A percentile compares a stretch with the other conserved stretches of the same genome.
These are phyloP conservation scores for Protomyces inouyei DNA, from an alignment of 1,139 yeast species.

Conservation along the genomic window DNA sequence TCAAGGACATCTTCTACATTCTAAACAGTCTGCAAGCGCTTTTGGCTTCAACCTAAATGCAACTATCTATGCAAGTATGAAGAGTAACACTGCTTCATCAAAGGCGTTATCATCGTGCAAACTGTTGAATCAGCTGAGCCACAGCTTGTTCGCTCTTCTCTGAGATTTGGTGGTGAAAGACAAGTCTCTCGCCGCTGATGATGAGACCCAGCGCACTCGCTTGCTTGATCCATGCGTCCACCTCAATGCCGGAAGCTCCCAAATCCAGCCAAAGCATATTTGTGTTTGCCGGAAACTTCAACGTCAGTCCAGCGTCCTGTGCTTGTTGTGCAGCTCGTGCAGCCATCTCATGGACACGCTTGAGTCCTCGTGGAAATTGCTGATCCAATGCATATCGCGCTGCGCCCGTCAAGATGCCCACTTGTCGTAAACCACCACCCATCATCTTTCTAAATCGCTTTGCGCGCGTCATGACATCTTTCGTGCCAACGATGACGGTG, in stretches of 20 bases:
- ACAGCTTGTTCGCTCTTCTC: conserved; percentile 11
- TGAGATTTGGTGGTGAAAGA: conserved; percentile 73
- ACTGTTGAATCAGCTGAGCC: conserved; percentile 2
- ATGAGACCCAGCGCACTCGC: conserved; percentile 61
- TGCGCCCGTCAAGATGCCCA: conserved; percentile 78
- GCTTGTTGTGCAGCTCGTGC: conserved; percentile 61
- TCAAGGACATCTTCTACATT: no score
- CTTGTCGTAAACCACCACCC: conserved; percentile 93
- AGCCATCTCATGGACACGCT: conserved; percentile 64
- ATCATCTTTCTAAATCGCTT: conserved; percentile 86
- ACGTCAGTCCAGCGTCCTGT: conserved; percentile 48
- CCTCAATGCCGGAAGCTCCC: conserved; percentile 55
- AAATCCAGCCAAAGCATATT: conserved; percentile 79
- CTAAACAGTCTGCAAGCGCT: no score
- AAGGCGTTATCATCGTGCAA: not conserved
- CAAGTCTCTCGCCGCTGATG: conserved; percentile 65
- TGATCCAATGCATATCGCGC: conserved; percentile 73
- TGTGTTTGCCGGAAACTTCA: conserved; percentile 76
- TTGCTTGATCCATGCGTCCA: conserved; percentile 51
- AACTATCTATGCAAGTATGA: no score
- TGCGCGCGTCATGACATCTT: conserved; percentile 60
- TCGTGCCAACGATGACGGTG: conserved; percentile 71
- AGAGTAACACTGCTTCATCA: no score
- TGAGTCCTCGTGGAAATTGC: conserved; percentile 55
- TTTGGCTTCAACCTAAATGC: no score